phyloP scores from a whole-genome alignment of 169 alveolate species.

The Cryptosporidium tyzzeri region DNA sequence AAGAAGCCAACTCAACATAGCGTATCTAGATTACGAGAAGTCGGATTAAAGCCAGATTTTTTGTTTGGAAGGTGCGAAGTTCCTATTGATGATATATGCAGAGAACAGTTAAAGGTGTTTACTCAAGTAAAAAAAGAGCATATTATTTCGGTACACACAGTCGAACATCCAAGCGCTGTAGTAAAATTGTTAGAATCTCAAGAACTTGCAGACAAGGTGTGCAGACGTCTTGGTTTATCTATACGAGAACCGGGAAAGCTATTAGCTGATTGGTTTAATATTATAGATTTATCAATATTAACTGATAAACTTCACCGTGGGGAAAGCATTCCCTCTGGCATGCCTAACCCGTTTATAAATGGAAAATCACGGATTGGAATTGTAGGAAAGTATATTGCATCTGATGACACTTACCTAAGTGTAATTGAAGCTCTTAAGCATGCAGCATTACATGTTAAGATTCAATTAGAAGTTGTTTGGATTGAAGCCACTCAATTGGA shows the following conservation, averaged over 20 bases:
- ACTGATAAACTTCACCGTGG: slow-evolving; percentile 27
- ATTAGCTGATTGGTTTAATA: slow-evolving; percentile 43
- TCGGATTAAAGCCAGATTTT: slow-evolving; percentile 88
- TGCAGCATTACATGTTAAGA: slow-evolving; percentile 89
- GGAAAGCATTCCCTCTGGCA: slow-evolving; percentile 9
- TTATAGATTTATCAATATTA: slow-evolving; percentile 24
- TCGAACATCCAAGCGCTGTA: slow-evolving; percentile 74
- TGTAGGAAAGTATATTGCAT: slow-evolving; percentile 94
- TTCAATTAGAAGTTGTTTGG: slow-evolving; percentile 81
- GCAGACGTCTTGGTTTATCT: slow-evolving; percentile 28
- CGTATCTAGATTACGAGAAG: slow-evolving; percentile 85
- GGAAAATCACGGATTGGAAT: slow-evolving; percentile 85
- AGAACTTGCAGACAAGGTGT: slow-evolving; percentile 63
- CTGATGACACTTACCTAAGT: slow-evolving; percentile 93
- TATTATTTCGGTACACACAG: slow-evolving; percentile 77
- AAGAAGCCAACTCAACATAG: slow-evolving; percentile 95
- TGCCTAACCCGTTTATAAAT: slow-evolving; percentile 52
- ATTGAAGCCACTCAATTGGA: slow-evolving; percentile 83
- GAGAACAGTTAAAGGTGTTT: slow-evolving; percentile 52
- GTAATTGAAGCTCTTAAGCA: slow-evolving; percentile 93
- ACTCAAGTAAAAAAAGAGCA: slow-evolving; percentile 72
- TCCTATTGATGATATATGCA: slow-evolving; percentile 56
- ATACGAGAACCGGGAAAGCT: slow-evolving; percentile 32
- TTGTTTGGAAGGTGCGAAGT: slow-evolving; percentile 77
- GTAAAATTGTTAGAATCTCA: slow-evolving; percentile 74